Evolutionary conservation across 2,329 filamentous ascomycete genomes (phyloP).

Genomic region (Aspergillus sojae): DNA sequence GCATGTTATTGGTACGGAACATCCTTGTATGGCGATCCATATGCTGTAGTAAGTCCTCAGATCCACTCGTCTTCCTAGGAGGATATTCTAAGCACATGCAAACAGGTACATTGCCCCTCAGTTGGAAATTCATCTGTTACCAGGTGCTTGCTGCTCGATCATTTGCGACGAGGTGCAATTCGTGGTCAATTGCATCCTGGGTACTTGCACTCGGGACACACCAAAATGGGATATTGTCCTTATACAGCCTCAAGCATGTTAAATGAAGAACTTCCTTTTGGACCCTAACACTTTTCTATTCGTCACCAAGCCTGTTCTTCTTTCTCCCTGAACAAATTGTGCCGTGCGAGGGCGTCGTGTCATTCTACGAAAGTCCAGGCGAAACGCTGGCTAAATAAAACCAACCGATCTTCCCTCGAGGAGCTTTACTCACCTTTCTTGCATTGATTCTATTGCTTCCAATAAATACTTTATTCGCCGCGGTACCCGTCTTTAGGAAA

Average conservation of each 20-base stretch:
- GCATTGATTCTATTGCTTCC: slow-evolving; percentile 1
- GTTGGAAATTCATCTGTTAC: not conserved
- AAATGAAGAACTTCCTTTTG: slow-evolving; percentile 1
- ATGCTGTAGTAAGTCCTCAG: slow-evolving; percentile 9
- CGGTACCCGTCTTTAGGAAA: not conserved
- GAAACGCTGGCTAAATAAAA: not conserved
- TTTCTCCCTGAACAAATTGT: not conserved
- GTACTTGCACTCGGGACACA: not conserved
- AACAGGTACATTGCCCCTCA: slow-evolving; percentile 1
- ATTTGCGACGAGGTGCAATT: not conserved
- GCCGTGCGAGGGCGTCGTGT: not conserved
- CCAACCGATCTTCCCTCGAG: not conserved
- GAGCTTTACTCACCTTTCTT: not conserved
- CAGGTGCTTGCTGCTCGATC: not conserved
- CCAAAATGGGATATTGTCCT: slow-evolving; percentile 14
- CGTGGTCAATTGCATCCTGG: slow-evolving; percentile 3
- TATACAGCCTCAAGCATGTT: slow-evolving; percentile 14
- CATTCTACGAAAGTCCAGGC: not conserved
- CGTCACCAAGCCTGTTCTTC: not conserved
- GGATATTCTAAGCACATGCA: slow-evolving; percentile 7
- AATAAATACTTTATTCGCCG: not conserved
- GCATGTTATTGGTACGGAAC: not conserved
- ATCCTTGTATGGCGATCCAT: not conserved
- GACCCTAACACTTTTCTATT: slow-evolving; percentile 4
- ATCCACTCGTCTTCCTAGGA: slow-evolving; percentile 4